Evolutionary conservation across 2,329 filamentous ascomycete species (phyloP), one percentile per base, ranked within the genome.

Genomic region (Xylariaceae sp.): DNA sequence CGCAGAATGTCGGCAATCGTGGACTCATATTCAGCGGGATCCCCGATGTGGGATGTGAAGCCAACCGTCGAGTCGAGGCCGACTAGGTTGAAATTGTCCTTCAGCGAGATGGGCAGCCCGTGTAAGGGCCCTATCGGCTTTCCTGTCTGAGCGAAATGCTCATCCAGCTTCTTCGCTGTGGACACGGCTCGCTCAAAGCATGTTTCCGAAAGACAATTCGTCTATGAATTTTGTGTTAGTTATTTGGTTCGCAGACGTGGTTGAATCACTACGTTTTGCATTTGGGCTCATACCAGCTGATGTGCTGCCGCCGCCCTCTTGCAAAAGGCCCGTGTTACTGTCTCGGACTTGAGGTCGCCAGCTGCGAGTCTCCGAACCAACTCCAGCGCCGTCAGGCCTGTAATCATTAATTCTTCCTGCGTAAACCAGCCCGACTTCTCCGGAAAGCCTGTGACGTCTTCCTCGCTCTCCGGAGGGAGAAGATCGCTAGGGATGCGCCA

Each of bases 1-100:
- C 74, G 66, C 1, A 84, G 71, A 1, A 82, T 56, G 7, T 67
- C 59, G 1, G 71, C 73, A 0, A 80, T 68, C 3, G 71, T 64
- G 3, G 77, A 65, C 23, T 81, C 77, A 6, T 67, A 55, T 3
- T 64, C 50, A 0, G 77, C 83, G 0, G 86, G 84, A 39, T 85
- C 75, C 32, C 79, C 78, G 3, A 86, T 82, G 51, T 87, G 78
- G 1, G 80, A 79, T 0, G 81, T 80, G 56, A 91, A 86, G 4
- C 87, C 87, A 1, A 87, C 77, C 0, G 83, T 85, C 18, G 82
- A 75, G 57, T 86, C 83, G 10, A 83, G 75, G 5, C 83, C 84
- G 2, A 69, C 67, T 11, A 88, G 72, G 53, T 88, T 80, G 74
- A 89, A 86, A 64, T 86, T 85, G 71, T 91, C 87, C 64, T 91